phyloP scores from a whole-genome alignment of 352 stramenopile genomes.

The Phytophthora pisi region DNA sequence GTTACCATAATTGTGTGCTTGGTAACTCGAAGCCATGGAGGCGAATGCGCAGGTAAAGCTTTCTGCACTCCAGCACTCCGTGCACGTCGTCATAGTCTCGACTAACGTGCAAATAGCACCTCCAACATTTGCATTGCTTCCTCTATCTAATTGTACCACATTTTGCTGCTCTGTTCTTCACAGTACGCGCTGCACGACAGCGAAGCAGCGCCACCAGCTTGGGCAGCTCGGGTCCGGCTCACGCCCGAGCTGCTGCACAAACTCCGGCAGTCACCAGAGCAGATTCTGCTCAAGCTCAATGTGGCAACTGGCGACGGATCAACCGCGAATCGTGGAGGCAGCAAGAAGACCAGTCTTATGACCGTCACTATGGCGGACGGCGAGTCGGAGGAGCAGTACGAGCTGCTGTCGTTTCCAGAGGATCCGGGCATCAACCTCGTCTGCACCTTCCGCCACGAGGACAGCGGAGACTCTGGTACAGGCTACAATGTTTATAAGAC shows the following conservation, averaged over 20 bases:
- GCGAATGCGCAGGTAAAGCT: conserved; percentile 25
- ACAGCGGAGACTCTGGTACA: background rate
- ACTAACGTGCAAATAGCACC: background rate
- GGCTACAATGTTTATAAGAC: conserved; percentile 68
- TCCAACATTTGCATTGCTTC: background rate
- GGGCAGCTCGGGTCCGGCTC: conserved; percentile 75
- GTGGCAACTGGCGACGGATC: conserved; percentile 16
- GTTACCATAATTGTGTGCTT: background rate
- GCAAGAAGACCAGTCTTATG: conserved; percentile 60
- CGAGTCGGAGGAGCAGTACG: conserved; percentile 54
- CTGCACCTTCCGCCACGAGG: conserved; percentile 54
- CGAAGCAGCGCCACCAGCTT: conserved; percentile 40
- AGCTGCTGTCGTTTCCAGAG: conserved; percentile 79
- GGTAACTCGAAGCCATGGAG: conserved; percentile 19
- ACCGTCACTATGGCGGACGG: conserved; percentile 37
- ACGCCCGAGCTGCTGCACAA: conserved; percentile 78
- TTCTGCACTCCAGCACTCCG: background rate
- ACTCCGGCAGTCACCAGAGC: conserved; percentile 44
- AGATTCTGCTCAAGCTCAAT: conserved; percentile 34
- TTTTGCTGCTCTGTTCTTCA: background rate
- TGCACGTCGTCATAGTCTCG: background rate
- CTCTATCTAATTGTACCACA: conserved; percentile 1
- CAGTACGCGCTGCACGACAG: conserved; percentile 79
- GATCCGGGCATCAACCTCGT: conserved; percentile 72
- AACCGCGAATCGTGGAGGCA: conserved; percentile 16